Evolutionary conservation across 192 early-diverging fungal genomes (phyloP).

Genomic region (Mortierella alpina): DNA sequence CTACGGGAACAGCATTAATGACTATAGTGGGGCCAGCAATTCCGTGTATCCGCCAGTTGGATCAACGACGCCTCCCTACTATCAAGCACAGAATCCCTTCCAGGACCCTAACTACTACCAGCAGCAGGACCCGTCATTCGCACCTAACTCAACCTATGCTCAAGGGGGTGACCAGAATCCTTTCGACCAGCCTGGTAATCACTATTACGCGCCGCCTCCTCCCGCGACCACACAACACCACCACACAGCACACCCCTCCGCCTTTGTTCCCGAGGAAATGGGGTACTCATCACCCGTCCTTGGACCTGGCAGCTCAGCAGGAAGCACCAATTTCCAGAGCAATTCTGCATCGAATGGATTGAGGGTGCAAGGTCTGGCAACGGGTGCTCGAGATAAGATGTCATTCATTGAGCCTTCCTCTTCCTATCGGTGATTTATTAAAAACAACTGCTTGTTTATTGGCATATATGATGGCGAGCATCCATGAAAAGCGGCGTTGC

Average conservation of each 20-base stretch:
- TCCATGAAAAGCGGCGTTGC: too few relatives aligned
- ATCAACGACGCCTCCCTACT: background rate
- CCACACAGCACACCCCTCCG: background rate
- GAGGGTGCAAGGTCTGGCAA: background rate
- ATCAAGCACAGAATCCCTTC: constrained; percentile 20
- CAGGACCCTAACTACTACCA: constrained; percentile 18
- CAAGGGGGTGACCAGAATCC: constrained; percentile 13
- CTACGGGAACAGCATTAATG: background rate
- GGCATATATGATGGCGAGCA: too few relatives aligned
- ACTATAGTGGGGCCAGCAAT: background rate
- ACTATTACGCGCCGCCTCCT: background rate
- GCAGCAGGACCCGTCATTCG: background rate
- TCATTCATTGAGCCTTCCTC: constrained; percentile 30
- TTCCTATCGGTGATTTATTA: background rate
- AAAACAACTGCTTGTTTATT: background rate
- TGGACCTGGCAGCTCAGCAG: background rate
- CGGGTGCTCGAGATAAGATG: constrained; percentile 19
- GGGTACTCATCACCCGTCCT: background rate
- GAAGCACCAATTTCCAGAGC: background rate
- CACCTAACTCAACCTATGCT: constrained; percentile 6
- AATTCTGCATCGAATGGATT: background rate
- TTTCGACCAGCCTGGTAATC: background rate
- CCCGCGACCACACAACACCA: background rate
- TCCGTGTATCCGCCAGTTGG: background rate
- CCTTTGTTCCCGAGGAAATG: constrained; percentile 36